A percentile compares a stretch with the other conserved stretches of the same genome.
Conservation (phyloP, 345 rosid species). For the Euphorbia peplus region DNA sequence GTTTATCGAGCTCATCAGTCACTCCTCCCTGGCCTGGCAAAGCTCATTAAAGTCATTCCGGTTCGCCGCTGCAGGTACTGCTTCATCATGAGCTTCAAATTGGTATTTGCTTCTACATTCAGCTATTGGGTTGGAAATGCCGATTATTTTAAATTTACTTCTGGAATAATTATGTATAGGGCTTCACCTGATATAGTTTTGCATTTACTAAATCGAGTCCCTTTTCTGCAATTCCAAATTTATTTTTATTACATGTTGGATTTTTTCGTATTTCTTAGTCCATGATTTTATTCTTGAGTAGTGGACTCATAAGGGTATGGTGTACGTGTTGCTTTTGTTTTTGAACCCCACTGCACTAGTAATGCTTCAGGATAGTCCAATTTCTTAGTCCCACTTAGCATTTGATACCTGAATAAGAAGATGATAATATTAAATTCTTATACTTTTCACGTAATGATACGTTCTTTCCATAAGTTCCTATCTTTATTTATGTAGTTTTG, state of each 20-base stretch:
- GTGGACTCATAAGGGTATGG: neutral
- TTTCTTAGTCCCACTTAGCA: neutral
- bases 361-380: neutral
- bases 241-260: neutral
- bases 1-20: conserved; percentile 53
- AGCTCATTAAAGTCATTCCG: conserved; percentile 43
- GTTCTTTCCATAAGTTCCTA: neutral
- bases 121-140: neutral
- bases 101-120: neutral
- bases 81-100: neutral
- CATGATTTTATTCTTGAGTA: no score
- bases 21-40: conserved; percentile 50
- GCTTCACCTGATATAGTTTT: neutral
- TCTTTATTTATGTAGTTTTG: neutral
- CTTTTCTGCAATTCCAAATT: neutral
- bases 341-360: neutral
- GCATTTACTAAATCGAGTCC: neutral
- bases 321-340: neutral
- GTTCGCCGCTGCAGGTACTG: conserved; percentile 69
- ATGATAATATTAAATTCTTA: neutral
- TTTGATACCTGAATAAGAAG: neutral
- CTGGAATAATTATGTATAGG: neutral
- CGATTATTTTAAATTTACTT: neutral
- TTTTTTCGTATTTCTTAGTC: neutral
- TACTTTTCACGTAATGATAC: neutral